Percentiles rank a stretch among this genome's conserved stretches.
These are phyloP conservation scores for Fusarium euwallaceae DNA, from an alignment of 2,329 filamentous ascomycete genomes.

Conservation along the genomic window DNA sequence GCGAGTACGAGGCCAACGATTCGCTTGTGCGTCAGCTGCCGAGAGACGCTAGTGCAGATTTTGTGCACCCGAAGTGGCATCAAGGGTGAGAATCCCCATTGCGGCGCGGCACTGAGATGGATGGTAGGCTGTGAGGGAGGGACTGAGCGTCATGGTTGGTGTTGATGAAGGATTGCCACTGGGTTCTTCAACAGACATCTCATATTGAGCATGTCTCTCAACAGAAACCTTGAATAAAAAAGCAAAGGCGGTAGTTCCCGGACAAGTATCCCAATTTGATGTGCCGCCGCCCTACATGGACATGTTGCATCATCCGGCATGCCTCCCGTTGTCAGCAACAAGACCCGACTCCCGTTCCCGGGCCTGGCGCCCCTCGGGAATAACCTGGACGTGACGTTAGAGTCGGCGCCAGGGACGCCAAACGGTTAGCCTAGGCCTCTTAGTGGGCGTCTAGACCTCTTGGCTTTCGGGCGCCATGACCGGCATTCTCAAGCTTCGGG, in stretches of 20 bases:
- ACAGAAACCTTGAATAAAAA: neutral
- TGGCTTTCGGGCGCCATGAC: slow-evolving; percentile 14
- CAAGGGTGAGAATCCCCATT: slow-evolving; percentile 16
- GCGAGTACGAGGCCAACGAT: slow-evolving; percentile 25
- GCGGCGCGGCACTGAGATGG: slow-evolving; percentile 23
- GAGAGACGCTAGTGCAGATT: slow-evolving; percentile 35
- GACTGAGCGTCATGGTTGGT: neutral
- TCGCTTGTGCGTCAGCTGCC: slow-evolving; percentile 34
- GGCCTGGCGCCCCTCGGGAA: slow-evolving; percentile 30
- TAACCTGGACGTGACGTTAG: slow-evolving; percentile 38
- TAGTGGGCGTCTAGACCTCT: slow-evolving; percentile 15
- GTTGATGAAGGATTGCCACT: neutral
- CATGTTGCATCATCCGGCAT: slow-evolving; percentile 4
- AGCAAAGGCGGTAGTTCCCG: neutral
- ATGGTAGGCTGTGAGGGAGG: neutral
- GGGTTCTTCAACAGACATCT: neutral
- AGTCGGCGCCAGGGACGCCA: slow-evolving; percentile 15
- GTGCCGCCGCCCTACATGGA: slow-evolving; percentile 9
- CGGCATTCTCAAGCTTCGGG: neutral
- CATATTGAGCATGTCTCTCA: neutral
- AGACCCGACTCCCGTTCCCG: slow-evolving; percentile 13
- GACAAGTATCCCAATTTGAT: neutral
- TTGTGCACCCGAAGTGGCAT: slow-evolving; percentile 20
- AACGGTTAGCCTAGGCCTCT: slow-evolving; percentile 28
- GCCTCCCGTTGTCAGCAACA: slow-evolving; percentile 10